phyloP scores from a whole-genome alignment of 305 asterid genomes.

The Fraxinus baroniana region DNA sequence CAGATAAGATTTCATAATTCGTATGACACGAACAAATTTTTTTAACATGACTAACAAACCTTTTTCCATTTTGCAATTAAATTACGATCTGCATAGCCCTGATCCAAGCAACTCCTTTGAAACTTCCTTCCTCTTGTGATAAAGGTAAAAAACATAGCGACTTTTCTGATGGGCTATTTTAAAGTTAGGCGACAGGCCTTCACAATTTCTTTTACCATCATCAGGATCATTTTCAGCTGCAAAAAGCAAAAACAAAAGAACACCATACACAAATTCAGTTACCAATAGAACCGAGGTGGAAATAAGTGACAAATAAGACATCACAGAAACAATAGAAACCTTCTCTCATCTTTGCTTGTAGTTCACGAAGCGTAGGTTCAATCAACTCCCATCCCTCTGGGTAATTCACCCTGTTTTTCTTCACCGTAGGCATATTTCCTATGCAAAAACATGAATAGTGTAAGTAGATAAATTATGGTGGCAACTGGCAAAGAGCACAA shows the following conservation, averaged over 20 bases:
- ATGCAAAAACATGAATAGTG: too few relatives aligned
- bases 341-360: conserved; percentile 81
- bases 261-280: background rate
- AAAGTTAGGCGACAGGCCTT: conserved; percentile 78
- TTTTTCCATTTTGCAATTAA: conserved; percentile 79
- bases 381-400: conserved; percentile 75
- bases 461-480: too few relatives aligned
- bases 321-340: conserved; percentile 28
- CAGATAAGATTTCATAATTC: background rate
- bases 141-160: conserved; percentile 70
- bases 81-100: conserved; percentile 76
- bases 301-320: background rate
- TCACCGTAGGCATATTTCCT: too few relatives aligned
- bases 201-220: conserved; percentile 76
- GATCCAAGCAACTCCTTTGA: conserved; percentile 86
- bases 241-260: background rate
- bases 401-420: background rate
- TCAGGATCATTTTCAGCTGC: conserved; percentile 79
- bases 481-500: too few relatives aligned
- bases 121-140: conserved; percentile 69
- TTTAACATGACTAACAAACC: conserved; percentile 31
- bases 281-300: background rate
- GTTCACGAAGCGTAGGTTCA: conserved; percentile 68
- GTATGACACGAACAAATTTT: background rate
- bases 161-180: conserved; percentile 86